phyloP scores from a whole-genome alignment of 2,329 filamentous ascomycete genomes.

The Eutypella sp. region DNA sequence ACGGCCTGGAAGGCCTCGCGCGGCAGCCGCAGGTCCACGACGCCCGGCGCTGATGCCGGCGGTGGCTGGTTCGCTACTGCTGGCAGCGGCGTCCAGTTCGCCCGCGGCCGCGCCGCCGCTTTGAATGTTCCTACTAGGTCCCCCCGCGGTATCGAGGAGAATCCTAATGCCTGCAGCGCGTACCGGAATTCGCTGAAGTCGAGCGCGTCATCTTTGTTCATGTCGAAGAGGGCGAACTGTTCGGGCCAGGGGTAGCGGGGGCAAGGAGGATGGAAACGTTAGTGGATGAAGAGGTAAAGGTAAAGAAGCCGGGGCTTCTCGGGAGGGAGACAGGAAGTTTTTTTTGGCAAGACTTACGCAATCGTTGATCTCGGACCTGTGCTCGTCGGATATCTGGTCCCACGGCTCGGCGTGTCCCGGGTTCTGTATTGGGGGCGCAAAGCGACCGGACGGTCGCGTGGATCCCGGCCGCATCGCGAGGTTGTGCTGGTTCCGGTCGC shows the following conservation, averaged over 20 bases:
- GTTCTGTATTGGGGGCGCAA: constrained; percentile 24
- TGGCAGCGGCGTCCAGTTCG: constrained; percentile 45
- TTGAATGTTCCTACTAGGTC: constrained; percentile 80
- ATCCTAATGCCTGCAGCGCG: constrained; percentile 90
- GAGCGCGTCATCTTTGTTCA: constrained; percentile 89
- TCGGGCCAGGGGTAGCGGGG: neutral
- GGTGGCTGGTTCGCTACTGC: constrained; percentile 38
- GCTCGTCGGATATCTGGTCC: constrained; percentile 70
- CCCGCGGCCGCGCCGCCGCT: constrained; percentile 70
- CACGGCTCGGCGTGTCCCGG: constrained; percentile 25
- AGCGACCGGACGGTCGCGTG: constrained; percentile 23
- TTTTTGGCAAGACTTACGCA: no score
- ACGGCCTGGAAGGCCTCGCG: constrained; percentile 69
- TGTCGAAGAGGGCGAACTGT: constrained; percentile 91
- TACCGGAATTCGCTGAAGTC: constrained; percentile 99
- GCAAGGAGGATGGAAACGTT: neutral
- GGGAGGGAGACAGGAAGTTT: no score
- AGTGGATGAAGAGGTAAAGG: no score
- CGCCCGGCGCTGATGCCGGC: constrained; percentile 50
- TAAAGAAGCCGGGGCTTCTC: no score
- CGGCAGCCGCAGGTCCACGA: constrained; percentile 65
- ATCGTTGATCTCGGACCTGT: constrained; percentile 89
- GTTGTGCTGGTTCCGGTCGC: constrained; percentile 15
- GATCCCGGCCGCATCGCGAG: constrained; percentile 23
- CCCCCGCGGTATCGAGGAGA: constrained; percentile 73